phyloP scores from a whole-genome alignment of 805 yeast species.

The Saccharomyces mikatae region DNA sequence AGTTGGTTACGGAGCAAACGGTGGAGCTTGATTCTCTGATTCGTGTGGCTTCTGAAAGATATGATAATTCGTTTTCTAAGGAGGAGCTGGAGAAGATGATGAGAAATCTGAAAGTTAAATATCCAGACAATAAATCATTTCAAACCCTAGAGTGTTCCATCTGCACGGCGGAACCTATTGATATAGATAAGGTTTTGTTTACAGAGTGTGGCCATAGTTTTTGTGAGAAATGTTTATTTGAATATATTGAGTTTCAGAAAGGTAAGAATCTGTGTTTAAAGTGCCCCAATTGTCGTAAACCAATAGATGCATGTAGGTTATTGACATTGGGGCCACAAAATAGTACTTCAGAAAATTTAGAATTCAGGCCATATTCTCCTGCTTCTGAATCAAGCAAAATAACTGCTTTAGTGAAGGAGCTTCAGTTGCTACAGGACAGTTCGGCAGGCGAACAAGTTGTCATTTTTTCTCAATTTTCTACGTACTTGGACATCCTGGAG shows the following conservation, averaged over 20 bases:
- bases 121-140: conserved; percentile 23
- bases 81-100: conserved; percentile 4
- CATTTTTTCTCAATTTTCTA: conserved; percentile 85
- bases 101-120: conserved; percentile 17
- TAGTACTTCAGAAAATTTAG: conserved; percentile 19
- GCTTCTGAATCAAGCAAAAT: conserved; percentile 58
- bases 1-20: conserved; percentile 1
- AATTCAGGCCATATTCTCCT: conserved; percentile 20
- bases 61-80: conserved; percentile 1
- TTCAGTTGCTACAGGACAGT: conserved; percentile 45
- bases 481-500: conserved; percentile 69
- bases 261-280: conserved; percentile 37
- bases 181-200: conserved; percentile 44
- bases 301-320: conserved; percentile 43
- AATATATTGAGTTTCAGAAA: conserved; percentile 64
- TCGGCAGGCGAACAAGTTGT: conserved; percentile 66
- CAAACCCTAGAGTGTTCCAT: conserved; percentile 69
- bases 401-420: conserved; percentile 55
- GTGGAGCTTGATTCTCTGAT: background rate
- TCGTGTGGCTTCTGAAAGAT: background rate
- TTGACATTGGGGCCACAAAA: conserved; percentile 19
- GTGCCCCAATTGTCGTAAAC: conserved; percentile 73
- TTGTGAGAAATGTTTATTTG: conserved; percentile 64
- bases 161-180: conserved; percentile 65
- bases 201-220: conserved; percentile 77